Evolutionary conservation across 1,284 basidiomycete genomes (phyloP).

Genomic region (Sutorius eximius): DNA sequence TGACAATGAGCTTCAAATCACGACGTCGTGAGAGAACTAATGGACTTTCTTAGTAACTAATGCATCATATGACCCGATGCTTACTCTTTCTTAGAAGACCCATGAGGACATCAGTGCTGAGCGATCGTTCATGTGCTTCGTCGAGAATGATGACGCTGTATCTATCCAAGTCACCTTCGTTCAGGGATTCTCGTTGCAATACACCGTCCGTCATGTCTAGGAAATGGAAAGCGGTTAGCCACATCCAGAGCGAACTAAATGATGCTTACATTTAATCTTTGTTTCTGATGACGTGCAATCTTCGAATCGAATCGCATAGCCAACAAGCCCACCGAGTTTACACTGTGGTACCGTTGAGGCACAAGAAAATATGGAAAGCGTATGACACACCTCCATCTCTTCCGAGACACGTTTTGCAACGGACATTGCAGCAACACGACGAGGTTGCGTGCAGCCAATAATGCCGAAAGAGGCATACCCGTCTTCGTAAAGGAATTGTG

Average conservation of each 20-base stretch:
- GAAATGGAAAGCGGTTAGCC: constrained; percentile 6
- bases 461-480: constrained; percentile 89
- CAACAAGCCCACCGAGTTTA: constrained; percentile 85
- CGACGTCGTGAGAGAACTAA: constrained; percentile 86
- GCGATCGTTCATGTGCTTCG: constrained; percentile 94
- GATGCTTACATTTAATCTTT: constrained; percentile 85
- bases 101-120: constrained; percentile 97
- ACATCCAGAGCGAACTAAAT: neutral
- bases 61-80: constrained; percentile 22
- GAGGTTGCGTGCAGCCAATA: constrained; percentile 94
- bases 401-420: constrained; percentile 99
- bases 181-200: constrained; percentile 90
- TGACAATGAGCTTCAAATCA: constrained; percentile 95
- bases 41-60: constrained; percentile 9
- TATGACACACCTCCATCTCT: constrained; percentile 73
- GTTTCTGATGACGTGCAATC: constrained; percentile 92
- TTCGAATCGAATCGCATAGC: constrained; percentile 97
- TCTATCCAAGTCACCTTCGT: constrained; percentile 92
- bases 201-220: constrained; percentile 98
- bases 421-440: constrained; percentile 98
- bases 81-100: constrained; percentile 89
- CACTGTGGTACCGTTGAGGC: constrained; percentile 46
- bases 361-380: neutral
- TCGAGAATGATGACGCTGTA: constrained; percentile 97
- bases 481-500: constrained; percentile 94